phyloP scores from a whole-genome alignment of 2,329 filamentous ascomycete species.

The Colletotrichum tabaci region DNA sequence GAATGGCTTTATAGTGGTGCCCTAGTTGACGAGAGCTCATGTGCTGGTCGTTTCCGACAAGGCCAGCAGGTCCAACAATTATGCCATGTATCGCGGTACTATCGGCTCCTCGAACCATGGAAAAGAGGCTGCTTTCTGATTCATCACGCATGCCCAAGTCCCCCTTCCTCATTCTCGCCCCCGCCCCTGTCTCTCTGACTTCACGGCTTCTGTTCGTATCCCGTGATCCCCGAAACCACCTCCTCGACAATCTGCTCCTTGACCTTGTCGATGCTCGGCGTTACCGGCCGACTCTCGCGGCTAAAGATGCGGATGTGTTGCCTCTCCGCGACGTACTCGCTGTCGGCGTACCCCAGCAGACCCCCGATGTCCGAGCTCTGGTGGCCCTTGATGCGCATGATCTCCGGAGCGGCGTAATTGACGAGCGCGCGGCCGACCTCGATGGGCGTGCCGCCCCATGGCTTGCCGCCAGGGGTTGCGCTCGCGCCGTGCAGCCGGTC shows the following conservation, averaged over 20 bases:
- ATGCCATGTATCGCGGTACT: background rate
- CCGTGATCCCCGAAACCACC: constrained; percentile 44
- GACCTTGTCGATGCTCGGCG: constrained; percentile 55
- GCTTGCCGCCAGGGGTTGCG: constrained; percentile 55
- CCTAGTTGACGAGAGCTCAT: background rate
- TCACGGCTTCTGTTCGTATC: constrained; percentile 44
- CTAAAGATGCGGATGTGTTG: constrained; percentile 88
- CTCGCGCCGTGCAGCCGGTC: constrained; percentile 64
- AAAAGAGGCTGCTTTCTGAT: background rate
- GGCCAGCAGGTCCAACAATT: constrained; percentile 18
- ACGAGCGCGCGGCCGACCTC: constrained; percentile 93
- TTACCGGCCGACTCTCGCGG: constrained; percentile 67
- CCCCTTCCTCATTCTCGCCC: background rate
- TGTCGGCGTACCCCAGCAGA: constrained; percentile 91
- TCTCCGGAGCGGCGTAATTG: constrained; percentile 92
- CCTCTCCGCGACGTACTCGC: constrained; percentile 90
- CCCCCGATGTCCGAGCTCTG: constrained; percentile 85
- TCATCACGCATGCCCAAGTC: constrained; percentile 8
- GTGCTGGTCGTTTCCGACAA: background rate
- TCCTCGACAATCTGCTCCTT: constrained; percentile 35
- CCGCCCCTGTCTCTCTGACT: background rate
- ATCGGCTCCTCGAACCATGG: constrained; percentile 16
- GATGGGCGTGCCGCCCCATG: constrained; percentile 66
- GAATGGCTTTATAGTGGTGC: background rate
- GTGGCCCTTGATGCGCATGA: constrained; percentile 85